Base-by-base conservation (phyloP, 331 rosid species). In the Phaseolus coccineus region DNA sequence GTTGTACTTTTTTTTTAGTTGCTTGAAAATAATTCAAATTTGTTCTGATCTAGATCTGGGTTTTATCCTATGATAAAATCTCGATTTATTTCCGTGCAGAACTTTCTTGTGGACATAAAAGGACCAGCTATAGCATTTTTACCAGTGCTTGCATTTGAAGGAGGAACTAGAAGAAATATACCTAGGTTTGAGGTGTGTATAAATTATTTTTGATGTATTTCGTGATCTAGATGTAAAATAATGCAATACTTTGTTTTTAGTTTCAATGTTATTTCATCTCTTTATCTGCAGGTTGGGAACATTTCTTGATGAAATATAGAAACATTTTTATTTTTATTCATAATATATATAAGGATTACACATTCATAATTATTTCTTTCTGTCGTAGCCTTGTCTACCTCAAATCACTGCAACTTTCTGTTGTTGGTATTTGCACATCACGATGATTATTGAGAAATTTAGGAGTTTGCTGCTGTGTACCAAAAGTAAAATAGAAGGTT, bases 111-210 rank as follows among this genome's bases (percentile, higher is more conserved):
- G 82, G 99, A 95, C 87, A 91, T 93, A 55, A 91, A 91, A 81
- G 98, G 98, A 65, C 99, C 96, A 58, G 46, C 87, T 46, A 19
- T 95, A 83, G 98, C 94, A 39, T 85, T 81, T 88, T 84, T 95
- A 76, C 99, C 97, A 0, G 98, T 95, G 83, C 99, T 93, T 83
- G 97, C 99, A 62, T 95, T 95, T 62, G 99, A 95, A 91, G 97
- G 99, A 84, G 99, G 97, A 85, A 95, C 97, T 5, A 89, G 98
- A 87, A 88, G 98, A 84, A 95, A 95, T 89, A 91, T 95, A 80
- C 98, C 99, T 2, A 93, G 85, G 80, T 91, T 95, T 83, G 92
- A 93, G 99, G 98, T 91, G 72, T 71, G 91, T 72, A 59, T 73
- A 42, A 33, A 4, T 52, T 73, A 68, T 76, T 13, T 51, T 52